Percentiles rank a stretch among this genome's conserved stretches.
Conservation (phyloP, 1,139 yeast species). For the Maudiozyma humilis region DNA sequence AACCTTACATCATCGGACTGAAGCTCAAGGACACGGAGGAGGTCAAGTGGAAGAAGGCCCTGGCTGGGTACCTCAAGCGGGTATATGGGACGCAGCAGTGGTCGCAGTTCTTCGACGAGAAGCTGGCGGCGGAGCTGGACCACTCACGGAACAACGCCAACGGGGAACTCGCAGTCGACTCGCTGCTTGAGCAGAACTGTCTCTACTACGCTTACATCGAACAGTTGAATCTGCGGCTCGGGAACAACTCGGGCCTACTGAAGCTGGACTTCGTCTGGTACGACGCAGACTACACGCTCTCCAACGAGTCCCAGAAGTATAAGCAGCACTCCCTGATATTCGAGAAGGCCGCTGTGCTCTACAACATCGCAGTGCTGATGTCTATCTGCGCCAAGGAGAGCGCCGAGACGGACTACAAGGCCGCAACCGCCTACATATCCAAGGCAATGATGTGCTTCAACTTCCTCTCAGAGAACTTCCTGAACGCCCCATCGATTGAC, state of each 20-base stretch:
- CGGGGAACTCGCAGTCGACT: constrained; percentile 42
- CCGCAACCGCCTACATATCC: constrained; percentile 55
- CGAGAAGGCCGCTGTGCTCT: constrained; percentile 80
- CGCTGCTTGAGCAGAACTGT: constrained; percentile 44
- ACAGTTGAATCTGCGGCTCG: constrained; percentile 66
- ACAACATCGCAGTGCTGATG: constrained; percentile 58
- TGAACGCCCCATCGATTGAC: constrained; percentile 85
- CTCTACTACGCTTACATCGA: constrained; percentile 79
- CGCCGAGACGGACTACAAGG: constrained; percentile 43
- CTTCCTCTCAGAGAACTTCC: constrained; percentile 68
- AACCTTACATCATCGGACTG: constrained; percentile 20
- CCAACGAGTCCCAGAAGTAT: constrained; percentile 40
- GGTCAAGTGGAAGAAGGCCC: constrained; percentile 26
- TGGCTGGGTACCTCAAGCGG: constrained; percentile 25
- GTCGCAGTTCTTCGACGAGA: constrained; percentile 27
- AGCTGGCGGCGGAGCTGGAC: constrained; percentile 22
- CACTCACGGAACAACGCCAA: constrained; percentile 33
- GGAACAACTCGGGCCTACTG: constrained; percentile 51
- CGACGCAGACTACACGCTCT: constrained; percentile 46
- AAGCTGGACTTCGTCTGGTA: constrained; percentile 68
- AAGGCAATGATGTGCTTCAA: constrained; percentile 74
- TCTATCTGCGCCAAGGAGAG: constrained; percentile 40
- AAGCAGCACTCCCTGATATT: constrained; percentile 66
- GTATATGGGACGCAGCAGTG: constrained; percentile 29
- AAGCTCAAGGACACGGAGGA: constrained; percentile 28